Percentiles rank a stretch among this genome's conserved stretches.
phyloP scores from a whole-genome alignment of 2,329 filamentous ascomycete genomes.

The Lasiodiplodia gonubiensis region DNA sequence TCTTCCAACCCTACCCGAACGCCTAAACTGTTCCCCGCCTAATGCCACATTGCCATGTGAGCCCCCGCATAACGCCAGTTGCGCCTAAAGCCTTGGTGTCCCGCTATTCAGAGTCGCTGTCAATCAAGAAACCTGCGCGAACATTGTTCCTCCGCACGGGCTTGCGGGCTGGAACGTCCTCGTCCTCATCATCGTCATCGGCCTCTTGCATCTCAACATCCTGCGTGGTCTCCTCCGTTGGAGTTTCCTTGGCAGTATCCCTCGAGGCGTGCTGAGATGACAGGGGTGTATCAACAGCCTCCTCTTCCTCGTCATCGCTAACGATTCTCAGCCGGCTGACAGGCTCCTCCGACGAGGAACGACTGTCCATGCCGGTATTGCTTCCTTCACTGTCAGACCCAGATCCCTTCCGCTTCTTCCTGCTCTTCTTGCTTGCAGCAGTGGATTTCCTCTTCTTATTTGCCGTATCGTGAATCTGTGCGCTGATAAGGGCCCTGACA shows the following conservation, averaged over 20 bases:
- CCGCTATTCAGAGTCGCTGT: constrained; percentile 50
- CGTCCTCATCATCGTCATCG: constrained; percentile 51
- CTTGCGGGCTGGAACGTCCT: constrained; percentile 43
- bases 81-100: background rate
- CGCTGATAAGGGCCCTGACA: constrained; percentile 54
- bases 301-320: constrained; percentile 40
- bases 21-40: background rate
- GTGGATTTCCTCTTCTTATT: constrained; percentile 45
- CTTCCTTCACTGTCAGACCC: constrained; percentile 36
- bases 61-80: constrained; percentile 23
- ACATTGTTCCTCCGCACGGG: constrained; percentile 42
- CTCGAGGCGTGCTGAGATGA: constrained; percentile 44
- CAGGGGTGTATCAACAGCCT: constrained; percentile 45
- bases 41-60: constrained; percentile 2
- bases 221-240: background rate
- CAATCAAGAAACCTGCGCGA: constrained; percentile 52
- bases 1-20: constrained; percentile 1
- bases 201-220: constrained; percentile 39
- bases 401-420: constrained; percentile 44
- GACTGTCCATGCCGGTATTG: constrained; percentile 37
- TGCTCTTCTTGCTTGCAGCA: constrained; percentile 33
- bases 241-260: constrained; percentile 31
- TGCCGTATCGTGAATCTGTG: constrained; percentile 37
- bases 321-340: constrained; percentile 33
- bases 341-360: constrained; percentile 36